Percentiles rank a stretch among this genome's conserved stretches.
Conservation (phyloP, 2,329 filamentous ascomycete genomes). For the Trichoderma lentiforme region DNA sequence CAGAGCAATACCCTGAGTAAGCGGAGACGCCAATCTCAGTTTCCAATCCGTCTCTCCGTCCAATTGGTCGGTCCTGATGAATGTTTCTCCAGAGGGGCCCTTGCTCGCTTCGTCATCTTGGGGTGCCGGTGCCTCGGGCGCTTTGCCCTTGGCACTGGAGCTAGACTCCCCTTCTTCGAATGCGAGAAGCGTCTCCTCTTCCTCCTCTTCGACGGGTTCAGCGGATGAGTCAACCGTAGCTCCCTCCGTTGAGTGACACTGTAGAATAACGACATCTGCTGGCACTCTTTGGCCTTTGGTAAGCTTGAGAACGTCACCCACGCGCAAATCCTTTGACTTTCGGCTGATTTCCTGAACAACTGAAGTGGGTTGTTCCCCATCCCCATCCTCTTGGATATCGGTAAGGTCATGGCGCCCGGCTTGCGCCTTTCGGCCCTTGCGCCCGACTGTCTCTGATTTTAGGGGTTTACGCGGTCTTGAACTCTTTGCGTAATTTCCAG, state of each 20-base stretch:
- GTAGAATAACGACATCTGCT: slow-evolving; percentile 89
- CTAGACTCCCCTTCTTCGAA: slow-evolving; percentile 37
- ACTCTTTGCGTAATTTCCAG: slow-evolving; percentile 38
- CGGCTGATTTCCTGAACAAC: slow-evolving; percentile 66
- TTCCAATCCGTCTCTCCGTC: slow-evolving; percentile 99
- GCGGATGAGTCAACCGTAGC: slow-evolving; percentile 27
- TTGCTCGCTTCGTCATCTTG: slow-evolving; percentile 32
- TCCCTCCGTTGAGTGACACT: slow-evolving; percentile 66
- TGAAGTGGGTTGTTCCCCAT: slow-evolving; percentile 44
- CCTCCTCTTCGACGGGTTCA: slow-evolving; percentile 34
- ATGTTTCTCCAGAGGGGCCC: slow-evolving; percentile 74
- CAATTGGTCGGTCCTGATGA: slow-evolving; percentile 94
- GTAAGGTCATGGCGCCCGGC: slow-evolving; percentile 43
- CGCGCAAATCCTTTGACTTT: slow-evolving; percentile 83
- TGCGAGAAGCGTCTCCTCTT: slow-evolving; percentile 41
- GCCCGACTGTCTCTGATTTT: slow-evolving; percentile 41
- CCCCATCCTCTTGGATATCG: slow-evolving; percentile 59
- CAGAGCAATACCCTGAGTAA: slow-evolving; percentile 75
- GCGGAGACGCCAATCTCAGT: slow-evolving; percentile 76
- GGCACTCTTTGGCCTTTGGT: slow-evolving; percentile 90
- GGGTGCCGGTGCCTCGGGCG: slow-evolving; percentile 28
- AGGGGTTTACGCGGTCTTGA: slow-evolving; percentile 38
- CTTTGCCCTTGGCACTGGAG: slow-evolving; percentile 35
- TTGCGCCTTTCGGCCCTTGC: slow-evolving; percentile 31
- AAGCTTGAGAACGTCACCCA: slow-evolving; percentile 93